These are phyloP conservation scores for Raphanus raphanistrum DNA, from an alignment of 345 rosid species.

Conservation along the genomic window DNA sequence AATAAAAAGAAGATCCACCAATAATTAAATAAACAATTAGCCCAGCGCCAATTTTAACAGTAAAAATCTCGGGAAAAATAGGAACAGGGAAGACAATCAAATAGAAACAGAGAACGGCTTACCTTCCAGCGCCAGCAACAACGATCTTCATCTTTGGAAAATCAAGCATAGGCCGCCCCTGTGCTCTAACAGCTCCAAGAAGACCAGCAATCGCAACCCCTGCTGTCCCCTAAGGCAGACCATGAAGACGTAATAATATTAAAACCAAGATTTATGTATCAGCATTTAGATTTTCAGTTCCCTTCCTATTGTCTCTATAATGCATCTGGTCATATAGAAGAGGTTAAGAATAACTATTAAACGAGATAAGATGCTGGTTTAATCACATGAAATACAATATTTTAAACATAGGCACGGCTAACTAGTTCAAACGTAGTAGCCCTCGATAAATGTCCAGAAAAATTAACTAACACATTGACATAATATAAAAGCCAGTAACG, in stretches of 20 bases:
- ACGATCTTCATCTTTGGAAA: conserved; percentile 96
- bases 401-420: not conserved
- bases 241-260: conserved; percentile 13
- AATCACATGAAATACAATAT: conserved; percentile 5
- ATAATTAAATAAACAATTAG: not conserved
- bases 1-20: not conserved
- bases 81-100: not conserved
- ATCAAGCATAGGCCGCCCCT: conserved; percentile 95
- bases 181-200: conserved; percentile 98
- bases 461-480: conserved; percentile 1
- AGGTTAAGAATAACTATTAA: conserved; percentile 3
- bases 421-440: conserved; percentile 7
- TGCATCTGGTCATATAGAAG: conserved; percentile 3
- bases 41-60: conserved; percentile 1
- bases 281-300: conserved; percentile 8
- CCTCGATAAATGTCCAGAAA: not conserved
- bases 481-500: not conserved
- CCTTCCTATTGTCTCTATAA: not conserved
- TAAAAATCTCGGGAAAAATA: not conserved
- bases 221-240: conserved; percentile 74
- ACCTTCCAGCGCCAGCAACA: conserved; percentile 99
- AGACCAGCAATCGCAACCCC: conserved; percentile 99
- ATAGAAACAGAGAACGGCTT: not conserved
- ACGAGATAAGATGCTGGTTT: conserved; percentile 14
- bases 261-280: not conserved